Evolutionary conservation across 2,329 filamentous ascomycete genomes (phyloP), one percentile per base, ranked within the genome.

Genomic region (Emydomyces testavorans): DNA sequence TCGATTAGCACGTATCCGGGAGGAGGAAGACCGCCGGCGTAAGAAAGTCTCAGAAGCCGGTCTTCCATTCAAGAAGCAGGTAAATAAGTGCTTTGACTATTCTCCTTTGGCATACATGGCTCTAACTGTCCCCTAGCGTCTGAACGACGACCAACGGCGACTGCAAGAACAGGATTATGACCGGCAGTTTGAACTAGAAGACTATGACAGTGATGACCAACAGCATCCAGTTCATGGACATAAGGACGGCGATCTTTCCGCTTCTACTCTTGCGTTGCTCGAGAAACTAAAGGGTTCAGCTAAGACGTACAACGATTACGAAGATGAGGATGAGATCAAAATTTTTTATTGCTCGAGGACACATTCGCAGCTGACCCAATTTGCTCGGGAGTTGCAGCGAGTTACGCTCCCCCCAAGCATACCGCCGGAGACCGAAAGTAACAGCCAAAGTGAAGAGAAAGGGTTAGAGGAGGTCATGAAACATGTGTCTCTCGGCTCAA

Each of bases 331-430:
- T 47, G 79, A 83, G 54, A 71, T 83, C 43, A 94, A 90, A 72
- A 85, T 95, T 44, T 94, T 85, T 64, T 94, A 90, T 66, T 92
- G 88, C 48, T 95, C 89, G 6, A 78, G 89, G 60, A 95, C 89
- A 1, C 89, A 95, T 64, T 95, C 89, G 2, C 89, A 95, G 60
- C 68, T 95, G 11, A 83, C 83, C 1, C 89, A 95, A 60, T 94
- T 95, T 63, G 81, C 90, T 15, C 76, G 80, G 35, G 89, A 95
- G 63, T 68, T 95, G 42, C 78, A 82, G 1, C 79, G 86, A 23
- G 85, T 93, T n/a, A 68, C 69, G 0, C 79, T 94, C 51, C 85
- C 88, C 3, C 74, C 85, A 0, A 85, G 83, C 2, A 64, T 92
- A 2, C 77, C 79, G 0, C 54, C 59, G n/a, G 64, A 65, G 18